Conservation (phyloP, 2,329 filamentous ascomycete species). For the Arthrinium puccinioides region DNA sequence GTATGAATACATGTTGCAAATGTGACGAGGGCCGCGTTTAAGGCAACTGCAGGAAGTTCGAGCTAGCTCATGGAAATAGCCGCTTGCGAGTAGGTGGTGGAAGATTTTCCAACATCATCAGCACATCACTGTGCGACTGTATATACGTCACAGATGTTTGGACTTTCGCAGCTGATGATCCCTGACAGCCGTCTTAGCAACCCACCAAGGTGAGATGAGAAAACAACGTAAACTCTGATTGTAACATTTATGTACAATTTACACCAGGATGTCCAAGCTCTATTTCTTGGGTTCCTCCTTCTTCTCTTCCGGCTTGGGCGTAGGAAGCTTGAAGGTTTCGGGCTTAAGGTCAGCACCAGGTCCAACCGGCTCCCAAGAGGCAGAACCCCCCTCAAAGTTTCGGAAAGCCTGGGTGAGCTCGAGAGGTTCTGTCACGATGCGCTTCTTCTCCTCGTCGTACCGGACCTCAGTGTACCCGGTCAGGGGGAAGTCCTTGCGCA, state of each 20-base stretch:
- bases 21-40: too few species aligned
- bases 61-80: too few species aligned
- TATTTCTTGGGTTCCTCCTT: slow-evolving; percentile 91
- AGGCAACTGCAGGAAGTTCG: too few species aligned
- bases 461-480: slow-evolving; percentile 97
- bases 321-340: slow-evolving; percentile 87
- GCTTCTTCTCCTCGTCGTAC: slow-evolving; percentile 99
- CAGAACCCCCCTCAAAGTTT: slow-evolving; percentile 89
- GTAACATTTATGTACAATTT: slow-evolving; percentile 25
- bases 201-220: too few species aligned
- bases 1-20: too few species aligned
- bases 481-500: slow-evolving; percentile 96
- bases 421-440: slow-evolving; percentile 94
- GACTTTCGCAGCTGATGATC: too few species aligned
- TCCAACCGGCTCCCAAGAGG: slow-evolving; percentile 60
- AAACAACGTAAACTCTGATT: slow-evolving; percentile 8
- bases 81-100: too few species aligned
- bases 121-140: too few species aligned
- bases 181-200: too few species aligned
- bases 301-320: slow-evolving; percentile 89
- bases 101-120: too few species aligned
- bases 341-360: slow-evolving; percentile 71
- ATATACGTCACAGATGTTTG: too few species aligned
- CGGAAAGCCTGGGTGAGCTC: slow-evolving; percentile 98
- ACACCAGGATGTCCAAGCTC: slow-evolving; percentile 1